Base-by-base conservation (phyloP, 1,284 basidiomycete species). In the Retiboletus flavoniger region DNA sequence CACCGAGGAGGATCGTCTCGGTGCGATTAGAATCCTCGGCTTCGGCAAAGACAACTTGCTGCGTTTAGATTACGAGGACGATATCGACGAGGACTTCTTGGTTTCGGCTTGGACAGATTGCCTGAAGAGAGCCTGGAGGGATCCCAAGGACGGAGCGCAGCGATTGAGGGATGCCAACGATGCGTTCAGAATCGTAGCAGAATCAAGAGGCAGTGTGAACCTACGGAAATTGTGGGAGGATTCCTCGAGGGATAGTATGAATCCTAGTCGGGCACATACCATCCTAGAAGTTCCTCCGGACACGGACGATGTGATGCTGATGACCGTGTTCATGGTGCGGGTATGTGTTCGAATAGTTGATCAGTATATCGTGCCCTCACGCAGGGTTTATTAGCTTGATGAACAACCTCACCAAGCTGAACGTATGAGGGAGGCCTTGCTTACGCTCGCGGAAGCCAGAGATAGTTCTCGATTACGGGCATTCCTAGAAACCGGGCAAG, bases 271-370 rank as follows among this genome's bases (percentile, higher is more conserved):
- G 60, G 93, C 93, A 24, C 93, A 89, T 65, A 75, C 78, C 51
- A 83, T 85, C 39, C 75, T 95, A 41, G 89, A 89, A 58, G 77
- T 88, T 38, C 84, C 85, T 7, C 73, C 75, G 47, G 85, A 86
- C 14, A 78, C 85, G 7, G 90, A 92, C 48, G 93, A 95, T 51
- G 73, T 76, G 11, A 87, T 91, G 78, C 66, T 95, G 32, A 78
- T 91, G 50, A 86, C 84, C 3, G 79, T 93, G 9, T 93, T 79
- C 65, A 73, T 78, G 43, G 80, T 95, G 77, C 74, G 90, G 72
- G 91, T 91, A 63, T 52, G 87, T 75, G 28, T 42, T 32, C 65
- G 47, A 6, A 32, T 45, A 32, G 26, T 19, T 53, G 13, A 16
- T 35, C 36, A 38, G 32, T 48, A 35, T 32, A 35, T 53, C 31